These are phyloP conservation scores for Scleroderma bovista DNA, from an alignment of 768 basidiomycete genomes.

Conservation along the genomic window DNA sequence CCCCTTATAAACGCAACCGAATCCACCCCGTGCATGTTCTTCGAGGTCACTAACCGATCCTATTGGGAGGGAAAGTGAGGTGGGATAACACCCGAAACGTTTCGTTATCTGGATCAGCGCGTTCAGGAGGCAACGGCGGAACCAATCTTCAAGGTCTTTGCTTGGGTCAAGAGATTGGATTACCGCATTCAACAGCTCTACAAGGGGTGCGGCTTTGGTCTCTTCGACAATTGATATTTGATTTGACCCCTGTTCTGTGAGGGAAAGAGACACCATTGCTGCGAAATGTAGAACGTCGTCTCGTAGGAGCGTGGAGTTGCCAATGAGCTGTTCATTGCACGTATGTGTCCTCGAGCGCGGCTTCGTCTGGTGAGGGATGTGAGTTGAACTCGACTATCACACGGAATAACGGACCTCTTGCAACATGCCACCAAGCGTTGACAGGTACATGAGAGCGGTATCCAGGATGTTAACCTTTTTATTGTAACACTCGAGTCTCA, in stretches of 20 bases:
- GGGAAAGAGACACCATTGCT: constrained; percentile 8
- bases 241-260: constrained; percentile 5
- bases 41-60: constrained; percentile 6
- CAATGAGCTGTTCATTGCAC: constrained; percentile 21
- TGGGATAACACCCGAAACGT: constrained; percentile 15
- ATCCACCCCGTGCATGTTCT: constrained; percentile 12
- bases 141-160: constrained; percentile 11
- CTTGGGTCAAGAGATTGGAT: constrained; percentile 20
- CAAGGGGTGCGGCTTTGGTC: constrained; percentile 5
- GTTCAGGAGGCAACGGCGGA: constrained; percentile 13
- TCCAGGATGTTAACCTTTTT: too few species aligned
- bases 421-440: too few species aligned
- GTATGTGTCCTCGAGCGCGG: constrained; percentile 4
- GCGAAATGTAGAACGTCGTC: constrained; percentile 17
- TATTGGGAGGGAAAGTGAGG: constrained; percentile 6
- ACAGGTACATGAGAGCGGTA: too few species aligned
- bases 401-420: too few species aligned
- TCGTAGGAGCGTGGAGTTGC: constrained; percentile 8
- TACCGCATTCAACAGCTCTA: constrained; percentile 21
- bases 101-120: constrained; percentile 17
- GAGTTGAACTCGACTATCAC: too few species aligned
- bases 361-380: too few species aligned
- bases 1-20: constrained; percentile 18
- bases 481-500: too few species aligned
- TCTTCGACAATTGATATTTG: constrained; percentile 2